Conservation (phyloP, 164 flowering plant genomes). For the Dillenia suffruticosa region DNA sequence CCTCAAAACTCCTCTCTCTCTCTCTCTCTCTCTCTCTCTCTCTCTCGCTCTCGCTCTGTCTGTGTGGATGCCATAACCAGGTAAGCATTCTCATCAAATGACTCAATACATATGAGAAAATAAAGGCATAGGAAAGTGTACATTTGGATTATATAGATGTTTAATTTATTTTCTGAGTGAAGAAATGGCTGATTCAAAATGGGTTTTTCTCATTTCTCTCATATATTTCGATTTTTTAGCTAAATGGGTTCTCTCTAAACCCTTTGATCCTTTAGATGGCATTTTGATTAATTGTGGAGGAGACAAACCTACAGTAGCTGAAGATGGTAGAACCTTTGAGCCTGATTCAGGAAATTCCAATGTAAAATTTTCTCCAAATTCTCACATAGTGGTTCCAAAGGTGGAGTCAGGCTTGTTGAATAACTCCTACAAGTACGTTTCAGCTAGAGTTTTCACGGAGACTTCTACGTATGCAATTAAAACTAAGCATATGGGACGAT, state of each 20-base stretch:
- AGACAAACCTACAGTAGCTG: conserved; percentile 8
- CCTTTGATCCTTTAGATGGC: conserved; percentile 29
- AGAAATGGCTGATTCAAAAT: conserved; percentile 16
- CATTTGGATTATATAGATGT: too few relatives aligned
- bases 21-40: too few relatives aligned
- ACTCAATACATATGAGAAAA: too few relatives aligned
- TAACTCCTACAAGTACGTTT: conserved; percentile 13
- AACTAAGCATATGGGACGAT: conserved; percentile 28
- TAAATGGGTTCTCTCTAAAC: conserved; percentile 5
- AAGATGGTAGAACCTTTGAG: conserved; percentile 28
- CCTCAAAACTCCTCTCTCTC: too few relatives aligned
- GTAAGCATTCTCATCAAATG: too few relatives aligned
- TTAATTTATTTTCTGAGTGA: conserved; percentile 1
- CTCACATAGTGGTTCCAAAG: conserved; percentile 21
- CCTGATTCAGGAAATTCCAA: conserved; percentile 25
- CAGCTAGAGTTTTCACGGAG: conserved; percentile 33
- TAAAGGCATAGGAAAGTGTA: too few relatives aligned
- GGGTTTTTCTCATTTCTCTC: conserved; percentile 5
- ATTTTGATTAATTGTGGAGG: conserved; percentile 40
- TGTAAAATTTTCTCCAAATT: conserved; percentile 23
- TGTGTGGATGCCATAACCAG: too few relatives aligned
- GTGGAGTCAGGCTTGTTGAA: not conserved
- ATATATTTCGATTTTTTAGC: conserved; percentile 6
- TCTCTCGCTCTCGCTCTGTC: too few relatives aligned
- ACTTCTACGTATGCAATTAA: conserved; percentile 24